A percentile compares a stretch with the other conserved stretches of the same genome.
phyloP scores from a whole-genome alignment of 2,329 filamentous ascomycete genomes.

The Colletotrichum magnum region DNA sequence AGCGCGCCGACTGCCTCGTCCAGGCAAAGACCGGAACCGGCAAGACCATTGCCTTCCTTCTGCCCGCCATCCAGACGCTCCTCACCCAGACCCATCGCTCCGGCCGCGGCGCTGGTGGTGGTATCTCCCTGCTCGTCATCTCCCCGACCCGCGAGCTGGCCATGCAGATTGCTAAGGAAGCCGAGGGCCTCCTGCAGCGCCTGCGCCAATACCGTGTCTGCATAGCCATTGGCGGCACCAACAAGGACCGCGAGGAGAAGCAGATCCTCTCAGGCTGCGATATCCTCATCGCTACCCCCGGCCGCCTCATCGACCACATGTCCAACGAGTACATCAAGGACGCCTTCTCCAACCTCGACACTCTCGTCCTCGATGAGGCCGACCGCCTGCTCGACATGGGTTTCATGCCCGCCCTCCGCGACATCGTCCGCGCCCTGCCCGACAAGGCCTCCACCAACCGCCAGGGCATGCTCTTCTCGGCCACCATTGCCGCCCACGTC shows the following conservation, averaged over 20 bases:
- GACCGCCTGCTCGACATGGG: constrained; percentile 87
- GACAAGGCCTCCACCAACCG: constrained; percentile 69
- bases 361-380: constrained; percentile 86
- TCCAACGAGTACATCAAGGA: constrained; percentile 78
- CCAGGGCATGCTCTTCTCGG: constrained; percentile 87
- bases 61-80: constrained; percentile 87
- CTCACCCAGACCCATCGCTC: constrained; percentile 59
- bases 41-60: constrained; percentile 86
- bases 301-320: constrained; percentile 83
- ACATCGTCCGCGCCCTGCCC: constrained; percentile 81
- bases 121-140: constrained; percentile 74
- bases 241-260: constrained; percentile 80
- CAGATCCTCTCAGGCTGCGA: constrained; percentile 81
- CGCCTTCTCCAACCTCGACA: constrained; percentile 78
- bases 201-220: constrained; percentile 83
- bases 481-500: constrained; percentile 85
- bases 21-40: constrained; percentile 91
- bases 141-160: constrained; percentile 81
- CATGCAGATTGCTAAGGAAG: constrained; percentile 80
- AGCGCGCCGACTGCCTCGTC: constrained; percentile 71
- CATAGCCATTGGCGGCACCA: constrained; percentile 84
- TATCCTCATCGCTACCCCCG: constrained; percentile 85
- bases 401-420: constrained; percentile 83
- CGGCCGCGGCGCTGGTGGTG: constrained; percentile 49
- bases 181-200: constrained; percentile 77